Evolutionary conservation across 257 asterid species (phyloP).

Genomic region (Nicotiana tabacum): DNA sequence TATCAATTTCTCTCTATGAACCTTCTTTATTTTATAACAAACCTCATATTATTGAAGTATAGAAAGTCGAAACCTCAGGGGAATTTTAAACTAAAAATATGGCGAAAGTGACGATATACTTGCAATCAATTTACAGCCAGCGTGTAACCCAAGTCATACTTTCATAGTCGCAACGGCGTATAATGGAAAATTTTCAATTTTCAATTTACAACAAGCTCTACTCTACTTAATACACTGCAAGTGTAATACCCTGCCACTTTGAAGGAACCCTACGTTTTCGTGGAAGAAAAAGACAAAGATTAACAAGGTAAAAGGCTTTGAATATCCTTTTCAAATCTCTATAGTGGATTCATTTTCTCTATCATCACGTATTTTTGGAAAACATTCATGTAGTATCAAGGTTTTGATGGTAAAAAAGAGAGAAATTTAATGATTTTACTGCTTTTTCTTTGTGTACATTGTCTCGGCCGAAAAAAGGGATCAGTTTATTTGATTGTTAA

Average conservation of each 20-base stretch:
- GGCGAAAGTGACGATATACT: no score
- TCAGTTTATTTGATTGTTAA: background rate
- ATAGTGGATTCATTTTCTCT: background rate
- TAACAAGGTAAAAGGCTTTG: background rate
- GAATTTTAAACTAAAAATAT: no score
- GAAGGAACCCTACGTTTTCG: background rate
- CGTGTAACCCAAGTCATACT: background rate
- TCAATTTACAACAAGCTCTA: background rate
- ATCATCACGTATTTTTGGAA: background rate
- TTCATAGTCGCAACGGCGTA: background rate
- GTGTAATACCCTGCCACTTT: background rate
- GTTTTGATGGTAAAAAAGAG: background rate
- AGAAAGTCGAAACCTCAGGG: no score
- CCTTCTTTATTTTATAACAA: no score
- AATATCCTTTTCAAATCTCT: background rate
- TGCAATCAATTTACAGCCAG: no score
- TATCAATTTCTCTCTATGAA: no score
- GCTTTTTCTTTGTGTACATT: background rate
- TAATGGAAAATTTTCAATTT: background rate
- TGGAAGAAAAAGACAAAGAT: background rate
- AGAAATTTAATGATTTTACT: background rate
- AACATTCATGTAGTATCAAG: background rate
- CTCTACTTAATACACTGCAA: background rate
- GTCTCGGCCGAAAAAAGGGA: background rate
- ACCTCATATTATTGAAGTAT: no score